Conservation (phyloP, 768 basidiomycete species). For the Pisolithus marmoratus region DNA sequence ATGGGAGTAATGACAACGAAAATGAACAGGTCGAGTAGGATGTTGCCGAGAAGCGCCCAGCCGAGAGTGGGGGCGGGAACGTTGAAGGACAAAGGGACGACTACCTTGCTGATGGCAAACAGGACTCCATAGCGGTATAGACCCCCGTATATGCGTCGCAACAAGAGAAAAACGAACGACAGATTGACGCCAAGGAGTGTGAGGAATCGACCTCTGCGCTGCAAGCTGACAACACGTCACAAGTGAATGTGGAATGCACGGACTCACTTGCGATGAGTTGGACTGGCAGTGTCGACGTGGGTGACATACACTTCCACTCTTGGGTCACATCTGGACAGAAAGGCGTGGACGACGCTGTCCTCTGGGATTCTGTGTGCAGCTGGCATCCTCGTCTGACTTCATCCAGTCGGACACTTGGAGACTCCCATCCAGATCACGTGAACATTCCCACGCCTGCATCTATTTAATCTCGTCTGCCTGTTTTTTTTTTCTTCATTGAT, state of each 20-base stretch:
- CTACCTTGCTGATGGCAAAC: conserved; percentile 19
- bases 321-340: conserved; percentile 13
- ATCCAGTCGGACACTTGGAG: no score
- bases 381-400: conserved; percentile 16
- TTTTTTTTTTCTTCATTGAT: conserved; percentile 19
- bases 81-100: conserved; percentile 8
- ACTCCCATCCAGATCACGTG: neutral
- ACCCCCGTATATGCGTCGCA: conserved; percentile 17
- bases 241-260: neutral
- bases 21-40: conserved; percentile 20
- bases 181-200: conserved; percentile 21
- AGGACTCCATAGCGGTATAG: conserved; percentile 24
- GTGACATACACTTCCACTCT: conserved; percentile 25
- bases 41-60: conserved; percentile 19
- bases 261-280: conserved; percentile 21
- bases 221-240: neutral
- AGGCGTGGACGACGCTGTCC: conserved; percentile 18
- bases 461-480: no score
- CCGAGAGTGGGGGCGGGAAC: conserved; percentile 11
- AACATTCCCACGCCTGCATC: conserved; percentile 9
- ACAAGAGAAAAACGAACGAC: conserved; percentile 18
- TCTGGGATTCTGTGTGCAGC: conserved; percentile 20
- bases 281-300: conserved; percentile 19
- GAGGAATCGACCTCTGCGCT: conserved; percentile 21
- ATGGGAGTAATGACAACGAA: conserved; percentile 21